These are phyloP conservation scores for Wallacemonas sp. DNA, from an alignment of 208 protist genomes.

Conservation along the genomic window DNA sequence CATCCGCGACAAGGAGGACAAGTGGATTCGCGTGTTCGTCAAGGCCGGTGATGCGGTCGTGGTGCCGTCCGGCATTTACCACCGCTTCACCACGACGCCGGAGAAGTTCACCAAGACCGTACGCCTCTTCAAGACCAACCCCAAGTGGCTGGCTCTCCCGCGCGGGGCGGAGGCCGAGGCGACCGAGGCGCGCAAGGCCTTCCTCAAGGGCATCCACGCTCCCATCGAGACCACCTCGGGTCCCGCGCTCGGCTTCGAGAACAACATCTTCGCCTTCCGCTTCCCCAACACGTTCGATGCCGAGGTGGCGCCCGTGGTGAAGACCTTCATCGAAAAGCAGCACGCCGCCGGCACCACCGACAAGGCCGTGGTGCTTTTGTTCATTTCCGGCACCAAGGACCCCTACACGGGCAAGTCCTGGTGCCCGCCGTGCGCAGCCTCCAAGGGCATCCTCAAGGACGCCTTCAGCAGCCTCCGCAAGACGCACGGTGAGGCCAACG, in stretches of 20 bases:
- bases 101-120: slow-evolving; percentile 59
- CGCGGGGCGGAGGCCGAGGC: slow-evolving; percentile 44
- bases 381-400: slow-evolving; percentile 52
- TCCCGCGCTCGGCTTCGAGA: slow-evolving; percentile 14
- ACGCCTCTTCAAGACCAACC: slow-evolving; percentile 81
- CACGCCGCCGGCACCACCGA: slow-evolving; percentile 10
- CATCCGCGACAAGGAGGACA: slow-evolving; percentile 65
- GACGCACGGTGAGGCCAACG: slow-evolving; percentile 30
- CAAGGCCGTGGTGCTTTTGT: slow-evolving; percentile 36
- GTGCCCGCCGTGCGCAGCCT: slow-evolving; percentile 76
- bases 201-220: slow-evolving; percentile 32
- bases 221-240: slow-evolving; percentile 30
- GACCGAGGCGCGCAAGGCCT: slow-evolving; percentile 35
- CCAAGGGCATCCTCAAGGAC: slow-evolving; percentile 45
- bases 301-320: slow-evolving; percentile 32
- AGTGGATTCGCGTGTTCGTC: slow-evolving; percentile 69
- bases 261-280: slow-evolving; percentile 35
- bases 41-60: slow-evolving; percentile 68
- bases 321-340: slow-evolving; percentile 26
- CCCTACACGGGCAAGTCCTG: slow-evolving; percentile 63
- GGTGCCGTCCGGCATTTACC: slow-evolving; percentile 83
- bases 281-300: slow-evolving; percentile 35
- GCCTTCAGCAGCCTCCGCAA: slow-evolving; percentile 37
- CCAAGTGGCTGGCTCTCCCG: slow-evolving; percentile 73
- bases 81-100: slow-evolving; percentile 80